These are phyloP conservation scores for Phytopythium oedochilum DNA, from an alignment of 352 stramenopile species.

Conservation along the genomic window DNA sequence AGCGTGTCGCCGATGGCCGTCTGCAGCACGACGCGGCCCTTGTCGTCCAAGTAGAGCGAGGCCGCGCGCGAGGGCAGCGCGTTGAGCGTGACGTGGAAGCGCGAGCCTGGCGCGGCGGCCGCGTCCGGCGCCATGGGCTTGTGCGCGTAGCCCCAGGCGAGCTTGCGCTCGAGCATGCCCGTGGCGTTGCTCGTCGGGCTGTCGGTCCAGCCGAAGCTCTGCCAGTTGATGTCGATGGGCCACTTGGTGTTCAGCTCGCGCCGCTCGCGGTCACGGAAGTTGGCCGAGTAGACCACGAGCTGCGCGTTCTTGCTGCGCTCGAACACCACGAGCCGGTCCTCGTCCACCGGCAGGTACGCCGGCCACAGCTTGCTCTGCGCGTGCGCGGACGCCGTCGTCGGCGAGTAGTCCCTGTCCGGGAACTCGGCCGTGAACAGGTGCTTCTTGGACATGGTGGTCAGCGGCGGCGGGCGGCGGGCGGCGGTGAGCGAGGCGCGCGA, in stretches of 20 bases:
- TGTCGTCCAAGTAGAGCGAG: slow-evolving; percentile 54
- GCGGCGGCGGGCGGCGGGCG: not conserved
- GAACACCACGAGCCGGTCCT: slow-evolving; percentile 68
- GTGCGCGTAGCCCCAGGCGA: slow-evolving; percentile 71
- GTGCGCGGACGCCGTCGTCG: slow-evolving; percentile 53
- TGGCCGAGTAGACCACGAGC: slow-evolving; percentile 71
- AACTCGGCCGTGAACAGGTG: slow-evolving; percentile 73
- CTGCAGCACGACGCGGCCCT: slow-evolving; percentile 49
- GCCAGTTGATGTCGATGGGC: slow-evolving; percentile 79
- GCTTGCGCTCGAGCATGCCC: slow-evolving; percentile 56
- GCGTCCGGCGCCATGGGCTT: slow-evolving; percentile 24
- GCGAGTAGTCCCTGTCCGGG: slow-evolving; percentile 60
- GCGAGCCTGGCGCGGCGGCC: slow-evolving; percentile 21
- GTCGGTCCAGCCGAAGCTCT: slow-evolving; percentile 73
- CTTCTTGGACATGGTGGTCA: slow-evolving; percentile 5
- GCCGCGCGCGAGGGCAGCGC: slow-evolving; percentile 48
- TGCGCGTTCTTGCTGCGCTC: slow-evolving; percentile 82
- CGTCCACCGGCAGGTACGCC: slow-evolving; percentile 47
- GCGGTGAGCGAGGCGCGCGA: too few relatives aligned
- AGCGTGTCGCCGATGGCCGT: slow-evolving; percentile 33
- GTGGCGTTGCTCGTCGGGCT: slow-evolving; percentile 61
- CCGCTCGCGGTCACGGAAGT: slow-evolving; percentile 45
- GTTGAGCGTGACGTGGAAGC: slow-evolving; percentile 63
- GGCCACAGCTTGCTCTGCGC: slow-evolving; percentile 65
- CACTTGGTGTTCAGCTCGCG: slow-evolving; percentile 52